phyloP scores from a whole-genome alignment of 495 filamentous ascomycete genomes.

The Paragyromitra xinjiangensis region DNA sequence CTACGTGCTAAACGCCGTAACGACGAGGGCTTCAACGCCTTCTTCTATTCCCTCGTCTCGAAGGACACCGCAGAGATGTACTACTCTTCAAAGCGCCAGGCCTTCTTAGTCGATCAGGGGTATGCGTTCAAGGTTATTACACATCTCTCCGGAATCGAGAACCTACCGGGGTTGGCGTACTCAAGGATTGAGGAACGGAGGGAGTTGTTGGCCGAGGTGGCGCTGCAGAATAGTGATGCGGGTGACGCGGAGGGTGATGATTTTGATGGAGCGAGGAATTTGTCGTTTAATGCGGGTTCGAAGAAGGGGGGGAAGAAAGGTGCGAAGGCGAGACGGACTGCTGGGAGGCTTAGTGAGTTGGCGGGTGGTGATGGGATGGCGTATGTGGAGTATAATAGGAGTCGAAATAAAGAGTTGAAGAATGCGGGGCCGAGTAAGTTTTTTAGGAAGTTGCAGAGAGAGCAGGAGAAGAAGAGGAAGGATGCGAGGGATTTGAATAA shows the following conservation, averaged over 20 bases:
- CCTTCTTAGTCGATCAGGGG: slow-evolving; percentile 97
- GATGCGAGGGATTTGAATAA: slow-evolving; percentile 55
- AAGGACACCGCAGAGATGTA: slow-evolving; percentile 99
- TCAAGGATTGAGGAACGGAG: slow-evolving; percentile 80
- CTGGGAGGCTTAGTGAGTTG: slow-evolving; percentile 83
- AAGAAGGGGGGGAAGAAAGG: slow-evolving; percentile 61
- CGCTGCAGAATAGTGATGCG: slow-evolving; percentile 84
- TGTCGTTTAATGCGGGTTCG: slow-evolving; percentile 56
- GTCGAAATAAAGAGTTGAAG: slow-evolving; percentile 73
- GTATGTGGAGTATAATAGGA: slow-evolving; percentile 80
- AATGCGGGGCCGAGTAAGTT: slow-evolving; percentile 67
- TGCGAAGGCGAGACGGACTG: slow-evolving; percentile 72
- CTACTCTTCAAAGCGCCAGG: slow-evolving; percentile 95
- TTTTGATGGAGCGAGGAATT: slow-evolving; percentile 68
- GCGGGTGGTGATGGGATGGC: slow-evolving; percentile 96
- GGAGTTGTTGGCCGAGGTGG: slow-evolving; percentile 89
- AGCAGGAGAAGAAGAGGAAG: slow-evolving; percentile 71
- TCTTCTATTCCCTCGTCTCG: slow-evolving; percentile 97
- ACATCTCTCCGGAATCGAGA: slow-evolving; percentile 88
- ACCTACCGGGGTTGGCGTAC: slow-evolving; percentile 81
- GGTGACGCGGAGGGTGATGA: slow-evolving; percentile 83
- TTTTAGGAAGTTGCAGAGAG: slow-evolving; percentile 84
- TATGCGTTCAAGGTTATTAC: slow-evolving; percentile 99
- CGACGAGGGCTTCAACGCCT: slow-evolving; percentile 99
- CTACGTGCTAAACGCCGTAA: slow-evolving; percentile 94